phyloP scores from a whole-genome alignment of 2,329 filamentous ascomycete species.

The Talaromyces sp. region DNA sequence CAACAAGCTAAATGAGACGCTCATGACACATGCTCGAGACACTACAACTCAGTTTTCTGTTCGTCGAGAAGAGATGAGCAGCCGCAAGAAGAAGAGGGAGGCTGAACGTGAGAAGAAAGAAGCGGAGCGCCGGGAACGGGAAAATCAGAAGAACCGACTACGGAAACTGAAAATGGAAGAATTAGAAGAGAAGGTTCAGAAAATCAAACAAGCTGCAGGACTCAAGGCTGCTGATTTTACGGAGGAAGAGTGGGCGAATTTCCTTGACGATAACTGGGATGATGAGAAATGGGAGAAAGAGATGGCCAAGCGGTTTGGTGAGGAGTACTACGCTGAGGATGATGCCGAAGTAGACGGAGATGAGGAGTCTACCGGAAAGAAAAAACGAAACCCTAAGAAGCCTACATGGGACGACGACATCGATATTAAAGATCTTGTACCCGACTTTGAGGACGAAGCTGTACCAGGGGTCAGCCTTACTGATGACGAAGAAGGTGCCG shows the following conservation, averaged over 20 bases:
- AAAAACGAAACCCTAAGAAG: constrained; percentile 66
- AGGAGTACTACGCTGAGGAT: constrained; percentile 76
- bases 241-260: constrained; percentile 75
- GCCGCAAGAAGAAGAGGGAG: constrained; percentile 73
- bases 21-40: constrained; percentile 86
- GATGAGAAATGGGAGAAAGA: constrained; percentile 84
- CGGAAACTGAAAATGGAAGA: constrained; percentile 88
- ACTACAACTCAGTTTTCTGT: constrained; percentile 76
- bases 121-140: constrained; percentile 67
- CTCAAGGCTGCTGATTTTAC: constrained; percentile 60
- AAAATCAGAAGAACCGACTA: constrained; percentile 75
- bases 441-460: constrained; percentile 72
- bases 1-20: constrained; percentile 75
- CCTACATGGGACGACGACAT: constrained; percentile 96
- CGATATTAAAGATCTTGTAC: constrained; percentile 86
- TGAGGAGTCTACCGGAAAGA: constrained; percentile 40
- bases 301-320: constrained; percentile 83
- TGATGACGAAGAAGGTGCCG: constrained; percentile 47
- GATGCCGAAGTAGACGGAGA: constrained; percentile 52
- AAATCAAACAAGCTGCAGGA: constrained; percentile 86
- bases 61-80: constrained; percentile 72
- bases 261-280: constrained; percentile 85
- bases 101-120: constrained; percentile 72
- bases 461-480: constrained; percentile 53
- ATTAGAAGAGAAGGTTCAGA: constrained; percentile 75